Evolutionary conservation across 192 early-diverging fungal species (phyloP), one percentile per base, ranked within the genome.

Genomic region (Coemansia sp.): DNA sequence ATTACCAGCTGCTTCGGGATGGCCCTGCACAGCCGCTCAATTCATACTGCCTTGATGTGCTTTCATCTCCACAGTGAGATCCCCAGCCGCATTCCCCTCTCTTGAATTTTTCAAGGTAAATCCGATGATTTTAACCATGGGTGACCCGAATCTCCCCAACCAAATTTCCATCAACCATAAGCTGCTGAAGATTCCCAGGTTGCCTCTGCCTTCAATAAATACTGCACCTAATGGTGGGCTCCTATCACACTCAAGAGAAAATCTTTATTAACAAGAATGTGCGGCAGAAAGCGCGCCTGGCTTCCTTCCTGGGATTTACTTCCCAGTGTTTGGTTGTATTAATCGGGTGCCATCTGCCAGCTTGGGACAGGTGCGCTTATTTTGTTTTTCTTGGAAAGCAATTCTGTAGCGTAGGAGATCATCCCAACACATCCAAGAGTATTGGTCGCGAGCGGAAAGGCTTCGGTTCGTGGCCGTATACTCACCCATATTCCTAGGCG

Each of bases 401-500:
- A 44, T 16, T 44, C 12, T 16, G 38, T 44, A 44, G 38, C 38
- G 38, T 44, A 44, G 38, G n/a, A 44, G 38, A 44, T 66, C 55
- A 44, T 78, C 28, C 76, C 70, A 65, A 64, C 67, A 56, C 76
- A 64, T 79, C 76, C 76, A 49, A 79, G 71, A 79, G 41, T 47
- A 73, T 67, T 74, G 76, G 64, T n/a, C 58, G 21, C 38, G 58
- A 26, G 64, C 55, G 31, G 55, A 60, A 58, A 38, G 65, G 73
- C 62, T 58, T 66, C 67, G 47, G 23, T 67, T 60, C 58, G 55
- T 19, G 28, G 76, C 68, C 73, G 73, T 74, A 44, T 70, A 71
- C 71, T 62, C 63, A 34, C 49, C 54, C 67, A 79, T 79, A 79
- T 79, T 79, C 76, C 76, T 70, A 70, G 68, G 57, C 71, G 62